Evolutionary conservation across 257 asterid species (phyloP).

Genomic region (Capsicum chinense): DNA sequence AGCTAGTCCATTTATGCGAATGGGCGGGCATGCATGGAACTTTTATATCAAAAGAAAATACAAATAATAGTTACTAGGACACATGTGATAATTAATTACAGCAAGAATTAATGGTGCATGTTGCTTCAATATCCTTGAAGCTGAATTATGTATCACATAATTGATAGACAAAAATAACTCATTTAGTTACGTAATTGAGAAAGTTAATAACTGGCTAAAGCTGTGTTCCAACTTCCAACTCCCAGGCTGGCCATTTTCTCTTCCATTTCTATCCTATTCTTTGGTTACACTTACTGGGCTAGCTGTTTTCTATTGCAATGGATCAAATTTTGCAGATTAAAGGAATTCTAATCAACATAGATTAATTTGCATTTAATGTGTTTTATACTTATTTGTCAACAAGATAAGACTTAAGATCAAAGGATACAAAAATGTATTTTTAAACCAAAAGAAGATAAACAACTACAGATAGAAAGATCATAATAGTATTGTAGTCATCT

Average conservation of each 20-base stretch:
- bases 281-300: not conserved
- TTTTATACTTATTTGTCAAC: not conserved
- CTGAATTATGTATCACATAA: slow-evolving; percentile 6
- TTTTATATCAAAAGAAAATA: not conserved
- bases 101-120: not conserved
- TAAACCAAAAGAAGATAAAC: not conserved
- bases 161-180: not conserved
- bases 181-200: not conserved
- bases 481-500: not conserved
- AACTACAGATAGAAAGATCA: not conserved
- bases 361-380: not conserved
- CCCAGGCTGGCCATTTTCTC: slow-evolving; percentile 26
- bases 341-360: not conserved
- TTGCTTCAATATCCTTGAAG: not conserved
- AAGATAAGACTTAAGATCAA: not conserved
- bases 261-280: slow-evolving; percentile 5
- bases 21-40: not conserved
- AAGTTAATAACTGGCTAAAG: not conserved
- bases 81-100: slow-evolving; percentile 10
- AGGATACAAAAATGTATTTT: not conserved
- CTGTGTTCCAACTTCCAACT: not conserved
- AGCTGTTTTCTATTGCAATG: not conserved
- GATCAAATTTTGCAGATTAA: not conserved
- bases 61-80: not conserved
- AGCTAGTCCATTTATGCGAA: too few relatives aligned